A percentile compares a stretch with the other conserved stretches of the same genome.
Conservation (phyloP, 441 rosid species). For the Brassica balearica region DNA sequence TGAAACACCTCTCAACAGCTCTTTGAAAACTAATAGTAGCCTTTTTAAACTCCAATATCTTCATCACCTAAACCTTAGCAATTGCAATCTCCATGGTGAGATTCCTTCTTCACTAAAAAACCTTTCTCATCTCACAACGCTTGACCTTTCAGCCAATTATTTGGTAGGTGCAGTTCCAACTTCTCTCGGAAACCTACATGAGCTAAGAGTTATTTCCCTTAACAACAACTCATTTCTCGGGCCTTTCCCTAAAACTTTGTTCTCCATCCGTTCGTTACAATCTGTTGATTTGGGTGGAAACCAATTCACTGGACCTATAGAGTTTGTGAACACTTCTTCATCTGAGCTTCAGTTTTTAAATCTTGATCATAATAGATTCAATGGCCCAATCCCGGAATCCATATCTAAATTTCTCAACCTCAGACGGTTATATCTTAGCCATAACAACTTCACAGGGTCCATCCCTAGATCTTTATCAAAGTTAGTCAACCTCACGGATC, state of each 20-base stretch:
- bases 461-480: constrained; percentile 15
- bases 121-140: constrained; percentile 8
- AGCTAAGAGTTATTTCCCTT: background rate
- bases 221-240: background rate
- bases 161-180: background rate
- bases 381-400: background rate
- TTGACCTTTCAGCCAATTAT: background rate
- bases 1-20: constrained; percentile 28
- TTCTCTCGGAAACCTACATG: background rate
- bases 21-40: constrained; percentile 16
- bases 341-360: background rate
- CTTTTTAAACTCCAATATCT: constrained; percentile 15
- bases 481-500: background rate
- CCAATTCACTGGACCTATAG: background rate
- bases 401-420: background rate
- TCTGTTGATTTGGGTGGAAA: background rate
- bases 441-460: background rate
- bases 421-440: background rate
- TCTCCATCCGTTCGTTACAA: background rate
- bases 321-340: background rate
- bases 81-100: constrained; percentile 11
- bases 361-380: background rate
- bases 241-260: background rate
- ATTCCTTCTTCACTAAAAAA: constrained; percentile 28
- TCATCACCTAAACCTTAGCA: constrained; percentile 25